A percentile compares a stretch with the other conserved stretches of the same genome.
Conservation (phyloP, 2,329 filamentous ascomycete species). For the Fusarium duplospermum region DNA sequence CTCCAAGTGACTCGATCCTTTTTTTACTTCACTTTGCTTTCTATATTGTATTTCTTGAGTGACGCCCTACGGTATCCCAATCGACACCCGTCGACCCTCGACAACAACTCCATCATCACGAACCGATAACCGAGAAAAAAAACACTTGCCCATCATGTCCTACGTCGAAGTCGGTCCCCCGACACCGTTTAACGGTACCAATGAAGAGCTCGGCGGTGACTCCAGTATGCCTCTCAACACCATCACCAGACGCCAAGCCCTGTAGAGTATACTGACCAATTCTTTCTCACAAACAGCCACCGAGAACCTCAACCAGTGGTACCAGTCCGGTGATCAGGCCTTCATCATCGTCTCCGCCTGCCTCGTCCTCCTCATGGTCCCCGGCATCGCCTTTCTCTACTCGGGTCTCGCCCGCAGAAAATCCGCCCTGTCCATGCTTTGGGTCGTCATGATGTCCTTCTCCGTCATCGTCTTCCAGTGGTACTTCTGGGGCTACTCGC, state of each 20-base stretch:
- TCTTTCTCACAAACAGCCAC: conserved; percentile 62
- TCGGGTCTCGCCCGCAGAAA: conserved; percentile 97
- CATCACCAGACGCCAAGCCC: background rate
- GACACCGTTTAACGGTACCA: conserved; percentile 71
- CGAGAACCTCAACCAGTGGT: conserved; percentile 97
- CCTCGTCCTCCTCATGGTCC: conserved; percentile 97
- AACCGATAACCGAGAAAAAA: conserved; percentile 13
- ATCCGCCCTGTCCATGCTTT: conserved; percentile 96
- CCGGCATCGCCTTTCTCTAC: conserved; percentile 96
- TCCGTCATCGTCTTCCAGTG: conserved; percentile 96
- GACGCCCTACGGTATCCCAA: background rate
- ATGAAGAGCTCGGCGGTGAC: conserved; percentile 77
- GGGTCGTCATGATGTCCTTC: conserved; percentile 94
- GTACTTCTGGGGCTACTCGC: conserved; percentile 99
- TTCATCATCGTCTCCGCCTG: conserved; percentile 91
- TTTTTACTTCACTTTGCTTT: background rate
- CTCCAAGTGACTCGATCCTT: background rate
- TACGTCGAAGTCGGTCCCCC: conserved; percentile 71
- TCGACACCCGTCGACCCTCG: conserved; percentile 2
- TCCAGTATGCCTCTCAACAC: conserved; percentile 69
- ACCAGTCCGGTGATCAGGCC: conserved; percentile 88
- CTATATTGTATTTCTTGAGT: background rate
- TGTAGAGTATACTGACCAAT: conserved; percentile 1
- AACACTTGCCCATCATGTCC: conserved; percentile 60
- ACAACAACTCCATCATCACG: conserved; percentile 13